These are phyloP conservation scores for Bothia castanella DNA, from an alignment of 1,284 basidiomycete genomes.

Conservation along the genomic window DNA sequence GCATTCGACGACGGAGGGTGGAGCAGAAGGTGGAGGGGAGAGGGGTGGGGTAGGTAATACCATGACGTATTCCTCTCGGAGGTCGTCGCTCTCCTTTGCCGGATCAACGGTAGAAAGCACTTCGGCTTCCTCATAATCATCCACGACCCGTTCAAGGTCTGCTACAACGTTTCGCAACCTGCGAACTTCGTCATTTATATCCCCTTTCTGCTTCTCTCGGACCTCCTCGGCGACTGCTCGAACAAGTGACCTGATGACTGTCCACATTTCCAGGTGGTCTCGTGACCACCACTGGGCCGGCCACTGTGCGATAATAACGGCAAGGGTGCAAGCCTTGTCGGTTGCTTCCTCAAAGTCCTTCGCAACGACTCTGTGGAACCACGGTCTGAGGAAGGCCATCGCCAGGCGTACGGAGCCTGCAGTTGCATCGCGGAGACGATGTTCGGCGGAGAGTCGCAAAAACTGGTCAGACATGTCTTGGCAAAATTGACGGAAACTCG, in stretches of 20 bases:
- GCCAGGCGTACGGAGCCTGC: slow-evolving; percentile 63
- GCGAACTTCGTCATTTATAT: slow-evolving; percentile 40
- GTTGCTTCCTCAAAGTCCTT: slow-evolving; percentile 50
- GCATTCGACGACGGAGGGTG: slow-evolving; percentile 22
- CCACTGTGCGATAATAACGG: slow-evolving; percentile 63
- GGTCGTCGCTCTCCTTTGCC: slow-evolving; percentile 17
- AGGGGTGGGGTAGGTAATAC: slow-evolving; percentile 27
- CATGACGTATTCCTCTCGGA: slow-evolving; percentile 13
- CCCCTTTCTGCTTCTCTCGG: slow-evolving; percentile 44
- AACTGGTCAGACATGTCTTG: slow-evolving; percentile 62
- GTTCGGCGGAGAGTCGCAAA: slow-evolving; percentile 48
- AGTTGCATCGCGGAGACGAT: slow-evolving; percentile 60
- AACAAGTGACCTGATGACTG: slow-evolving; percentile 53
- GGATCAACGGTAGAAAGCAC: slow-evolving; percentile 26
- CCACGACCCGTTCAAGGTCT: slow-evolving; percentile 44
- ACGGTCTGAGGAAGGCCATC: slow-evolving; percentile 59
- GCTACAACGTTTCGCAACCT: slow-evolving; percentile 48
- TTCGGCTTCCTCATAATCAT: slow-evolving; percentile 32
- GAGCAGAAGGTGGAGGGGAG: slow-evolving; percentile 21
- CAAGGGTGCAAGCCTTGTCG: slow-evolving; percentile 47
- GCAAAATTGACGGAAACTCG: slow-evolving; percentile 65
- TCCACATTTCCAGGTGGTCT: slow-evolving; percentile 56
- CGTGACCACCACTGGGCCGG: slow-evolving; percentile 61
- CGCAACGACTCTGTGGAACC: slow-evolving; percentile 53
- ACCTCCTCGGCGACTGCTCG: slow-evolving; percentile 62